These are phyloP conservation scores for Volvariella volvacea DNA, from an alignment of 1,284 basidiomycete species.

Conservation along the genomic window DNA sequence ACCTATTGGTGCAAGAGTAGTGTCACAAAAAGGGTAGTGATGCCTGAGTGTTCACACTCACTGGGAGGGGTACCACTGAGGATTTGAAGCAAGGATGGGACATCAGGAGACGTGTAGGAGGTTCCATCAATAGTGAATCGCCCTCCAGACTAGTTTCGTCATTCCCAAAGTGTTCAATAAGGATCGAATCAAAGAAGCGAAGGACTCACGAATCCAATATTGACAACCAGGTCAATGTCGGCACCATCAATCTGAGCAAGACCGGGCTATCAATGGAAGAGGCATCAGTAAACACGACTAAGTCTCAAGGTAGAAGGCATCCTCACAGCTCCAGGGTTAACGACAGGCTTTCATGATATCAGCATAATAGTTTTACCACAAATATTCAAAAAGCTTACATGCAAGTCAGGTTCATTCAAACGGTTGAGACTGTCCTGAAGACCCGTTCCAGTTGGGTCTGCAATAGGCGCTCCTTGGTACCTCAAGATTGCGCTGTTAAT, in stretches of 20 bases:
- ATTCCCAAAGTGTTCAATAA: too few relatives aligned
- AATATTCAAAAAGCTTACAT: too few relatives aligned
- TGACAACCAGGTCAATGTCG: slow-evolving; percentile 25
- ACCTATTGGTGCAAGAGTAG: slow-evolving; percentile 2
- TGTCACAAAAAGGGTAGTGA: too few relatives aligned
- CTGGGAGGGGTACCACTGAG: slow-evolving; percentile 24
- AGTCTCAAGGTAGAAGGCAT: too few relatives aligned
- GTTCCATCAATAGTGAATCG: slow-evolving; percentile 23
- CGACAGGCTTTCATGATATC: background rate
- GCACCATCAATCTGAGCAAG: slow-evolving; percentile 16
- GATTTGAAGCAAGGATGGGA: slow-evolving; percentile 32
- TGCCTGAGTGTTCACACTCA: slow-evolving; percentile 3
- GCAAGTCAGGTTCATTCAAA: too few relatives aligned
- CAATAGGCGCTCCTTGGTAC: slow-evolving; percentile 16
- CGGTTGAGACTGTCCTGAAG: slow-evolving; percentile 22
- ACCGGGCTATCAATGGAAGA: background rate
- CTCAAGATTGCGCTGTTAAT: slow-evolving; percentile 22
- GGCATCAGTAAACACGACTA: too few relatives aligned
- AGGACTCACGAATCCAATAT: slow-evolving; percentile 17
- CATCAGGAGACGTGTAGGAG: slow-evolving; percentile 24
- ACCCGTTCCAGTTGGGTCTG: slow-evolving; percentile 24
- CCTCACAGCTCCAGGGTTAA: slow-evolving; percentile 2
- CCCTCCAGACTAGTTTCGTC: background rate
- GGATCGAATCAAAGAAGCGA: background rate
- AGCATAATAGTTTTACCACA: background rate